These are phyloP conservation scores for Novymonas esmeraldas DNA, from an alignment of 208 protist genomes.

Conservation along the genomic window DNA sequence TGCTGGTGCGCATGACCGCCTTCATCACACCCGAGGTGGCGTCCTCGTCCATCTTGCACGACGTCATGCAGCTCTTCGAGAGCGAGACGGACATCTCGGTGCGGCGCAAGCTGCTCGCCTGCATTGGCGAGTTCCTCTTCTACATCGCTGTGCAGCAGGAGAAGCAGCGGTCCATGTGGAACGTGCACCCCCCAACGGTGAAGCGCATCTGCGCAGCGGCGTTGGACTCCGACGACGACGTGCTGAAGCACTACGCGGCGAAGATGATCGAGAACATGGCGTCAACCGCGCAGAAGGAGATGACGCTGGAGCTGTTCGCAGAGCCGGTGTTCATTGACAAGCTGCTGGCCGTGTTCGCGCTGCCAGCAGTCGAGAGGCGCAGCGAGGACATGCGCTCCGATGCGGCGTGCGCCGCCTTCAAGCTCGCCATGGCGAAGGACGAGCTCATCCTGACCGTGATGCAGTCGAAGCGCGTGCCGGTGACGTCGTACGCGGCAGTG, in stretches of 20 bases:
- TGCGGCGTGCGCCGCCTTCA: conserved; percentile 78
- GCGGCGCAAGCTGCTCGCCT: conserved; percentile 76
- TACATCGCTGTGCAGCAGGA: conserved; percentile 86
- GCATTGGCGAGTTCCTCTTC: conserved; percentile 90
- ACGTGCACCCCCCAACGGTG: conserved; percentile 41
- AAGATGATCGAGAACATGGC: conserved; percentile 92
- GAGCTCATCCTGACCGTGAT: conserved; percentile 63
- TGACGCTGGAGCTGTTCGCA: conserved; percentile 59
- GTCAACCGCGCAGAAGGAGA: conserved; percentile 55
- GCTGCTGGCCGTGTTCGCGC: conserved; percentile 69
- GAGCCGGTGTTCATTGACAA: conserved; percentile 53
- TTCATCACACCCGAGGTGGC: conserved; percentile 75
- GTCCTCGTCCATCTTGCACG: conserved; percentile 63
- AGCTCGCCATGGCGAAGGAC: conserved; percentile 72
- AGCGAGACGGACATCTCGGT: conserved; percentile 64
- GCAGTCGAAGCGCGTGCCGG: conserved; percentile 48
- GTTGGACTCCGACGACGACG: conserved; percentile 72
- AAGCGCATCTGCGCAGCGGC: conserved; percentile 50
- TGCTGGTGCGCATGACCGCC: conserved; percentile 83
- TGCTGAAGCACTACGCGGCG: conserved; percentile 87
- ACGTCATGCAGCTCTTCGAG: conserved; percentile 56
- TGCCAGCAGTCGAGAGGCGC: conserved; percentile 41
- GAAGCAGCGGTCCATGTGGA: conserved; percentile 63
- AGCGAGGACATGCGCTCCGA: conserved; percentile 85
- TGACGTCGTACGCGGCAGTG: conserved; percentile 48